phyloP scores from a whole-genome alignment of 495 filamentous ascomycete species.

The Xylaria curta region DNA sequence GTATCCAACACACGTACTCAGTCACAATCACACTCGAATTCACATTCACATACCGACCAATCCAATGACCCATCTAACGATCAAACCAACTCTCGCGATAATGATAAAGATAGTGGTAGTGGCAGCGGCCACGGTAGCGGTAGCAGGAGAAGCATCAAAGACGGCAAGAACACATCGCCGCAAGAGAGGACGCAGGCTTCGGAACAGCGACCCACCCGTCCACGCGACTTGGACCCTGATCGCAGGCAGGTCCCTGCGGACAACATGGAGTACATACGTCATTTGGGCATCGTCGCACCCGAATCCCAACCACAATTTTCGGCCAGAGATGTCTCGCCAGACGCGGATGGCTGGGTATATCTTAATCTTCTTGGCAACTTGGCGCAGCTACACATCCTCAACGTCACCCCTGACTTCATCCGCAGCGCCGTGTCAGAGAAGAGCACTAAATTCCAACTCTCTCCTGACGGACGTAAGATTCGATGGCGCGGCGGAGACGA shows the following conservation, averaged over 20 bases:
- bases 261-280: conserved; percentile 77
- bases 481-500: conserved; percentile 73
- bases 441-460: conserved; percentile 74
- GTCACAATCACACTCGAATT: conserved; percentile 37
- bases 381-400: conserved; percentile 79
- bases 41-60: conserved; percentile 36
- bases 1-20: conserved; percentile 36
- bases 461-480: conserved; percentile 73
- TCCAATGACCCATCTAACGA: conserved; percentile 52
- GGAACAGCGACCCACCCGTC: conserved; percentile 75
- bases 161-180: conserved; percentile 49
- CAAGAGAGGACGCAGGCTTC: conserved; percentile 46
- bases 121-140: conserved; percentile 40
- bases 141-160: conserved; percentile 33
- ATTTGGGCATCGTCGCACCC: conserved; percentile 67
- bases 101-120: conserved; percentile 47
- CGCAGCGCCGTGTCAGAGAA: conserved; percentile 67
- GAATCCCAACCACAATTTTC: conserved; percentile 41
- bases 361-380: conserved; percentile 82
- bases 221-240: conserved; percentile 72
- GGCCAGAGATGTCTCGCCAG: conserved; percentile 54
- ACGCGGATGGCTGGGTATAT: conserved; percentile 75
- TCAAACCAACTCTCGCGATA: conserved; percentile 47
- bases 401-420: conserved; percentile 76
- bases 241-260: conserved; percentile 70